A percentile compares a stretch with the other conserved stretches of the same genome.
Evolutionary conservation across 805 yeast species (phyloP).

Genomic region (Saccharomycopsis vini): DNA sequence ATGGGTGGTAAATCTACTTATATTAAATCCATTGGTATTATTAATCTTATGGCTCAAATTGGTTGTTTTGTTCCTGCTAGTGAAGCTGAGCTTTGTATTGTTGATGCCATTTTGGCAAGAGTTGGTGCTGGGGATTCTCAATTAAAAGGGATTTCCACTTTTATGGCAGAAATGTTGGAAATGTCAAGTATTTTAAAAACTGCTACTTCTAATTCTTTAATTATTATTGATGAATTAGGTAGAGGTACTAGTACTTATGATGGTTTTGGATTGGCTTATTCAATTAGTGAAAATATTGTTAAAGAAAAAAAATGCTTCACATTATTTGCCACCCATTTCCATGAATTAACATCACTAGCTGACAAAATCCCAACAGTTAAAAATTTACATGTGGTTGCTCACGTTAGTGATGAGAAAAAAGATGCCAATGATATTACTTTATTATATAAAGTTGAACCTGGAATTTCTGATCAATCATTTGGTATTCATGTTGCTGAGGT

Average conservation of each 20-base stretch:
- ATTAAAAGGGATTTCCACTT: slow-evolving; percentile 91
- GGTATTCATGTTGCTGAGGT: slow-evolving; percentile 98
- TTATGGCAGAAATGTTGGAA: slow-evolving; percentile 94
- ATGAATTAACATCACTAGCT: slow-evolving; percentile 79
- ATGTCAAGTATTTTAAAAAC: slow-evolving; percentile 79
- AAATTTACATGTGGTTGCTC: slow-evolving; percentile 90
- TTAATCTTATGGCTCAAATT: slow-evolving; percentile 78
- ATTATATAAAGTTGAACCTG: slow-evolving; percentile 89
- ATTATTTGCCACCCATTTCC: slow-evolving; percentile 95
- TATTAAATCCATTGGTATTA: slow-evolving; percentile 82
- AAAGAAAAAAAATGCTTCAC: slow-evolving; percentile 66
- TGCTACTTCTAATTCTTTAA: slow-evolving; percentile 69
- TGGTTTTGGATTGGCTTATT: slow-evolving; percentile 97
- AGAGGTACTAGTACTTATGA: slow-evolving; percentile 82
- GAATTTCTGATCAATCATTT: slow-evolving; percentile 91
- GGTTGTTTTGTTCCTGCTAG: slow-evolving; percentile 84
- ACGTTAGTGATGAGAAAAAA: slow-evolving; percentile 44
- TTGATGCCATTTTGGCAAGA: slow-evolving; percentile 88
- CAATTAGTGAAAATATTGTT: slow-evolving; percentile 82
- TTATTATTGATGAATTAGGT: slow-evolving; percentile 91
- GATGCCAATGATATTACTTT: slow-evolving; percentile 66
- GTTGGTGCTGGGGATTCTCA: slow-evolving; percentile 99
- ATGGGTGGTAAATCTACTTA: slow-evolving; percentile 98
- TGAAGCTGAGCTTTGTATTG: slow-evolving; percentile 70
- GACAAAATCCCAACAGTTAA: slow-evolving; percentile 54